Evolutionary conservation across 345 rosid species (phyloP).

Genomic region (Lumnitzera littorea): DNA sequence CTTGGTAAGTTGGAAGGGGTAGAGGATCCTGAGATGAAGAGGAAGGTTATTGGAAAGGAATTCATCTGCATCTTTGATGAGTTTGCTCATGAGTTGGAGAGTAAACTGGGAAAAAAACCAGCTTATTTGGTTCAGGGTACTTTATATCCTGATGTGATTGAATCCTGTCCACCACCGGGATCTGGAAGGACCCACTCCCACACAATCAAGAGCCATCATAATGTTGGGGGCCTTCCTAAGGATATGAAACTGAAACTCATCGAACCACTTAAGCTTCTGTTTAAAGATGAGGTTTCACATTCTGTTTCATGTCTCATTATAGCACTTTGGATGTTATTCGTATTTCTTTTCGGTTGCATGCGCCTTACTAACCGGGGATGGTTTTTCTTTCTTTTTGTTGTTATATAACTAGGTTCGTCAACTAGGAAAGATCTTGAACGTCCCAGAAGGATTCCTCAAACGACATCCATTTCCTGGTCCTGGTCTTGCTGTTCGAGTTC

Average conservation of each 20-base stretch:
- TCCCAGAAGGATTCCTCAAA: conserved; percentile 78
- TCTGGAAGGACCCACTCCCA: conserved; percentile 86
- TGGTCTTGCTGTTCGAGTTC: conserved; percentile 93
- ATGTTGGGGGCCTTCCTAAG: conserved; percentile 98
- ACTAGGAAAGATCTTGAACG: conserved; percentile 76
- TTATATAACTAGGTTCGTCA: conserved; percentile 63
- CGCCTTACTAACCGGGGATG: too few relatives aligned
- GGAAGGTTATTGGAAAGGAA: conserved; percentile 90
- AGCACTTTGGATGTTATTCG: neutral
- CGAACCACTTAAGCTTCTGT: conserved; percentile 91
- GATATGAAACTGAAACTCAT: conserved; percentile 96
- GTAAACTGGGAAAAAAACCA: conserved; percentile 69
- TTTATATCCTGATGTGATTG: conserved; percentile 92
- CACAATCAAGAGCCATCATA: conserved; percentile 97
- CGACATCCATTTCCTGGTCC: conserved; percentile 99
- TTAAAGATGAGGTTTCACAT: conserved; percentile 82
- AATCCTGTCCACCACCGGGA: conserved; percentile 99
- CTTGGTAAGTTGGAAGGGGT: conserved; percentile 82
- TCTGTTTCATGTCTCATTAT: conserved; percentile 3
- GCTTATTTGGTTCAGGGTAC: conserved; percentile 93
- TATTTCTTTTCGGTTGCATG: neutral
- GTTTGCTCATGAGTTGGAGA: conserved; percentile 73
- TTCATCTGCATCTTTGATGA: conserved; percentile 76
- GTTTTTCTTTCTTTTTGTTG: neutral
- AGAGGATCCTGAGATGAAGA: conserved; percentile 83